A percentile compares a stretch with the other conserved stretches of the same genome.
These are phyloP conservation scores for Panaeolus cyanescens DNA, from an alignment of 768 basidiomycete species.

Conservation along the genomic window DNA sequence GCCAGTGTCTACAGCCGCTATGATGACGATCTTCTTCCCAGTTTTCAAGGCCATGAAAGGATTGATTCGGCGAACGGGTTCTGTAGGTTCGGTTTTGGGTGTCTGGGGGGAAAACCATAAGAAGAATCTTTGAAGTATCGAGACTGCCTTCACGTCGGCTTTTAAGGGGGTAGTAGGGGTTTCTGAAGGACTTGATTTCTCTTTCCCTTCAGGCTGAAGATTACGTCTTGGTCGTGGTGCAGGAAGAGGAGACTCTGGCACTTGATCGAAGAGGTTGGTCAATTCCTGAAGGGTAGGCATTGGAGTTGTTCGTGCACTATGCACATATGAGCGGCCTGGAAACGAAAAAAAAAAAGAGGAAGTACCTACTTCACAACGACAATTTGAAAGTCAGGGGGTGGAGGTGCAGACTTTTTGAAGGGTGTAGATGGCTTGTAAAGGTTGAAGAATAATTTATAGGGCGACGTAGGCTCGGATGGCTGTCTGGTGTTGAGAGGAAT, in stretches of 20 bases:
- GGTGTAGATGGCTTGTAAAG: constrained; percentile 89
- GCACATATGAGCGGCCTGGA: too few species aligned
- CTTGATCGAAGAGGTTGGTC: constrained; percentile 63
- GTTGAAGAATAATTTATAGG: constrained; percentile 86
- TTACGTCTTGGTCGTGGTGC: constrained; percentile 43
- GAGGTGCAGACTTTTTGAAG: constrained; percentile 76
- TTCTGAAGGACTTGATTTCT: constrained; percentile 3
- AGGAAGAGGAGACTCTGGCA: constrained; percentile 72
- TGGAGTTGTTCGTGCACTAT: constrained; percentile 78
- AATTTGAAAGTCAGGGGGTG: constrained; percentile 82
- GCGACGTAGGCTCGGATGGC: constrained; percentile 35
- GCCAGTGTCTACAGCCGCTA: constrained; percentile 89
- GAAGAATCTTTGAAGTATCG: constrained; percentile 25
- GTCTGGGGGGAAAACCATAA: constrained; percentile 22
- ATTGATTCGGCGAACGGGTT: constrained; percentile 49
- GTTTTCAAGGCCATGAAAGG: constrained; percentile 82
- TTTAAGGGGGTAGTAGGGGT: background rate
- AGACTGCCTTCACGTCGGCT: constrained; percentile 5
- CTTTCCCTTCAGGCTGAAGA: constrained; percentile 18
- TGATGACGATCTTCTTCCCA: constrained; percentile 80
- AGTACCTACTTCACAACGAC: constrained; percentile 80
- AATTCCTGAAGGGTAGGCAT: constrained; percentile 85
- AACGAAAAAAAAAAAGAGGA: background rate
- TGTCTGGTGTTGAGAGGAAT: constrained; percentile 42
- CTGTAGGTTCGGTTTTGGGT: constrained; percentile 10